phyloP scores from a whole-genome alignment of 2,329 filamentous ascomycete genomes.

The Sarocladium oryzae region DNA sequence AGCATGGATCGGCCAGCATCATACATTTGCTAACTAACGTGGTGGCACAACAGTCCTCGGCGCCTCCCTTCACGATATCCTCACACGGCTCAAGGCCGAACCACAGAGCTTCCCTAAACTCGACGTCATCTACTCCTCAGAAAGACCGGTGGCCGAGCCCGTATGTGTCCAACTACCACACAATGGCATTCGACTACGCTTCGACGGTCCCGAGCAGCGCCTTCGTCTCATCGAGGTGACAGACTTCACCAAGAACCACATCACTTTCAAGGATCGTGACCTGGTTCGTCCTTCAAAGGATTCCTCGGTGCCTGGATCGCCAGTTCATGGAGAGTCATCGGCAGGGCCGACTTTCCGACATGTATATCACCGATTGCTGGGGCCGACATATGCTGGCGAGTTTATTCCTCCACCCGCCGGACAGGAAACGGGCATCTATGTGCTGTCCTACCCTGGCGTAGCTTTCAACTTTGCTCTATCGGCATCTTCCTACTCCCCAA shows the following conservation, averaged over 20 bases:
- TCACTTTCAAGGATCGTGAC: constrained; percentile 75
- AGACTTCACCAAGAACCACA: constrained; percentile 79
- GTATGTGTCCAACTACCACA: constrained; percentile 69
- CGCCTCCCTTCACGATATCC: constrained; percentile 81
- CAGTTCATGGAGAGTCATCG: constrained; percentile 25
- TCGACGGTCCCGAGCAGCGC: constrained; percentile 89
- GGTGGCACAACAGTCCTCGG: constrained; percentile 62
- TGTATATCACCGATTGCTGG: constrained; percentile 89
- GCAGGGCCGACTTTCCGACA: constrained; percentile 74
- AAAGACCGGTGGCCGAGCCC: constrained; percentile 66
- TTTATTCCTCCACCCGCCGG: constrained; percentile 62
- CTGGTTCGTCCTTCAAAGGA: constrained; percentile 58
- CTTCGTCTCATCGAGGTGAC: constrained; percentile 84
- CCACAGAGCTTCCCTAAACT: constrained; percentile 76
- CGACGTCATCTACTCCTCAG: constrained; percentile 73
- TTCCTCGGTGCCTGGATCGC: constrained; percentile 26
- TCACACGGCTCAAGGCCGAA: constrained; percentile 83
- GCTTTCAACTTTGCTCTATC: constrained; percentile 85
- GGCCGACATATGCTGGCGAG: constrained; percentile 89
- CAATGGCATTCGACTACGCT: constrained; percentile 85
- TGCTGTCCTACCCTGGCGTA: constrained; percentile 89
- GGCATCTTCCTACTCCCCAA: constrained; percentile 64
- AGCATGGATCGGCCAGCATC: background rate
- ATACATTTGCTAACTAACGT: background rate
- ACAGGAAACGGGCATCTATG: constrained; percentile 64